These are phyloP conservation scores for Magnaporthiopsis incrustans DNA, from an alignment of 2,329 filamentous ascomycete species.

Conservation along the genomic window DNA sequence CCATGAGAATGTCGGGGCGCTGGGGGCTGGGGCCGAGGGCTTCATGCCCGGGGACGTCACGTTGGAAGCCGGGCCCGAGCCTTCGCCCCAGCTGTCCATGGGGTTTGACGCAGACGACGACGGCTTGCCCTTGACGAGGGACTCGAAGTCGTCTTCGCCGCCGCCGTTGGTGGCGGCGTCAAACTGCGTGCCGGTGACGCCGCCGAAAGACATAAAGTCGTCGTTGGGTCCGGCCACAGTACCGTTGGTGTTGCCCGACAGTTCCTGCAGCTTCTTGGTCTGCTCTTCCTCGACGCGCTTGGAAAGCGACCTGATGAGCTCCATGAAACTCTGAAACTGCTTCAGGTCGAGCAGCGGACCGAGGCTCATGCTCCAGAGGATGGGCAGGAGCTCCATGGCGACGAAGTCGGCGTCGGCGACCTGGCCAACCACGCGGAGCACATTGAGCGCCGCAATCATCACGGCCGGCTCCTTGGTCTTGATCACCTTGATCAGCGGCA, in stretches of 20 bases:
- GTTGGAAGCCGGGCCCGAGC: constrained; percentile 17
- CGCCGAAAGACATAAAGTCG: constrained; percentile 65
- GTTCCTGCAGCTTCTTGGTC: constrained; percentile 76
- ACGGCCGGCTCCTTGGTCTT: constrained; percentile 97
- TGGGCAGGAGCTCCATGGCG: constrained; percentile 81
- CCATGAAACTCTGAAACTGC: constrained; percentile 87
- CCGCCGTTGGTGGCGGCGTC: constrained; percentile 40
- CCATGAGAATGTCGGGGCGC: constrained; percentile 54
- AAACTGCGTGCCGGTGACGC: constrained; percentile 52
- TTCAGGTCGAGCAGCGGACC: constrained; percentile 80
- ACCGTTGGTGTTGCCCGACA: constrained; percentile 49
- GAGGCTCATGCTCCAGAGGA: constrained; percentile 86
- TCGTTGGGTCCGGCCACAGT: constrained; percentile 43
- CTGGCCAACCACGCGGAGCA: constrained; percentile 74
- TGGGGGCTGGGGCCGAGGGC: constrained; percentile 19
- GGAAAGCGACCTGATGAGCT: constrained; percentile 74
- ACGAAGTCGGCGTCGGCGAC: constrained; percentile 84
- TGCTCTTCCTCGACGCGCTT: constrained; percentile 82
- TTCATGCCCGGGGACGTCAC: constrained; percentile 25
- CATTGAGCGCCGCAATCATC: constrained; percentile 85
- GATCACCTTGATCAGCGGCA: constrained; percentile 83
- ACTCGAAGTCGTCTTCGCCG: constrained; percentile 72
- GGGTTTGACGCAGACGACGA: constrained; percentile 26
- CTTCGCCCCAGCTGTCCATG: constrained; percentile 29
- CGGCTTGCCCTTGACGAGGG: constrained; percentile 72